These are phyloP conservation scores for Stygiomarasmius scandens DNA, from an alignment of 1,284 basidiomycete species.

Conservation along the genomic window DNA sequence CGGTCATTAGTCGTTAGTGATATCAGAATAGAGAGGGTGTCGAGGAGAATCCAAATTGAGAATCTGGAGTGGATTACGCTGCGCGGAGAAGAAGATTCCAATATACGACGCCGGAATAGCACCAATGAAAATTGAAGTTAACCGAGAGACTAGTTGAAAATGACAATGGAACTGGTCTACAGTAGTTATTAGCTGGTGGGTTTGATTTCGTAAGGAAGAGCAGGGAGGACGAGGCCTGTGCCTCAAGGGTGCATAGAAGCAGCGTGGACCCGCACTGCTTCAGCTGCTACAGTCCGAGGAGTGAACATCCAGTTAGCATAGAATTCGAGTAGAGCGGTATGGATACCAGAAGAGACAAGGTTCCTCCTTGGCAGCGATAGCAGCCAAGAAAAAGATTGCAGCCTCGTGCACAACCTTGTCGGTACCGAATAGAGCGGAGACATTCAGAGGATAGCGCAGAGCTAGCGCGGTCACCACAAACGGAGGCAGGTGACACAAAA, in stretches of 20 bases:
- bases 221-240: slow-evolving; percentile 82
- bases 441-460: too few species aligned
- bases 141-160: too few species aligned
- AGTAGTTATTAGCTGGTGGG: slow-evolving; percentile 99
- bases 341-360: slow-evolving; percentile 88
- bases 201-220: slow-evolving; percentile 93
- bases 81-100: too few species aligned
- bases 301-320: slow-evolving; percentile 93
- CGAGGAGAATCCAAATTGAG: too few species aligned
- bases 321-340: slow-evolving; percentile 85
- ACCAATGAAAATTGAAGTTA: too few species aligned
- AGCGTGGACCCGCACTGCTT: slow-evolving; percentile 82
- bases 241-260: slow-evolving; percentile 92
- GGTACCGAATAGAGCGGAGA: slow-evolving; percentile 67
- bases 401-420: slow-evolving; percentile 77
- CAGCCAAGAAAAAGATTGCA: slow-evolving; percentile 72
- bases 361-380: slow-evolving; percentile 83
- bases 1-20: too few species aligned
- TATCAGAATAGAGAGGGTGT: too few species aligned
- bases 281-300: slow-evolving; percentile 83
- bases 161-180: too few species aligned
- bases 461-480: too few species aligned
- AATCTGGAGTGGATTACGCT: too few species aligned
- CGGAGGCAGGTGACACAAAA: too few species aligned
- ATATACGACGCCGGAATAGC: too few species aligned